These are phyloP conservation scores for Silene noctiflora DNA, from an alignment of 179 eudicot species.

Conservation along the genomic window DNA sequence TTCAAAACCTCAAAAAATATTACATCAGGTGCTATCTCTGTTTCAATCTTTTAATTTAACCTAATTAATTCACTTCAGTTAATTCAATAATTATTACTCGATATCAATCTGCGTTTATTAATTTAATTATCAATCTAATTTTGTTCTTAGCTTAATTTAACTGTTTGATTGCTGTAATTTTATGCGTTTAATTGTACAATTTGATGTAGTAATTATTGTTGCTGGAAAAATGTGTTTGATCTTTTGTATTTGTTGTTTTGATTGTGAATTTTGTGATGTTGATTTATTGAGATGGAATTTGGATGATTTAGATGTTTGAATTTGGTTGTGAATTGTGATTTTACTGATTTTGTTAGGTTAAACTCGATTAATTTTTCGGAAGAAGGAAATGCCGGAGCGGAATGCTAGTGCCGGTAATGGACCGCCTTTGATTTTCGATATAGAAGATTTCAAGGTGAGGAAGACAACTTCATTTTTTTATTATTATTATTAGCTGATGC, in stretches of 20 bases:
- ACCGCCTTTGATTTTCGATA: constrained; percentile 64
- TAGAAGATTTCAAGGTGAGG: constrained; percentile 86
- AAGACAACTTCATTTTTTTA: not conserved
- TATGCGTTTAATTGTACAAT: not conserved
- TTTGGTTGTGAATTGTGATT: not conserved
- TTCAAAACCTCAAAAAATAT: not conserved
- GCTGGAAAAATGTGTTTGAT: not conserved
- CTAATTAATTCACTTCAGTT: too few relatives aligned
- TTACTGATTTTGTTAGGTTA: not conserved
- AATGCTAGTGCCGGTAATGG: constrained; percentile 39
- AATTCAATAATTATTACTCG: too few relatives aligned
- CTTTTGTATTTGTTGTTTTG: not conserved
- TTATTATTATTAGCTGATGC: not conserved
- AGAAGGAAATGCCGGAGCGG: constrained; percentile 14
- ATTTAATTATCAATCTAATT: too few relatives aligned
- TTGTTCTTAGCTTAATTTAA: not conserved
- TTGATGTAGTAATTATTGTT: not conserved
- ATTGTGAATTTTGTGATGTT: not conserved
- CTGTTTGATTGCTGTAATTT: not conserved
- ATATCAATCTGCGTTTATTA: not conserved
- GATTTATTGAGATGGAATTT: constrained; percentile 6
- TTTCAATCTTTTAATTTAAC: not conserved
- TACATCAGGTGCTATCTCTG: constrained; percentile 10
- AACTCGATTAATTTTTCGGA: not conserved
- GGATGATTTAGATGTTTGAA: constrained; percentile 2